Evolutionary conservation across 2,329 filamentous ascomycete species (phyloP), one percentile per base, ranked within the genome.

Genomic region (Exophiala spinifera): DNA sequence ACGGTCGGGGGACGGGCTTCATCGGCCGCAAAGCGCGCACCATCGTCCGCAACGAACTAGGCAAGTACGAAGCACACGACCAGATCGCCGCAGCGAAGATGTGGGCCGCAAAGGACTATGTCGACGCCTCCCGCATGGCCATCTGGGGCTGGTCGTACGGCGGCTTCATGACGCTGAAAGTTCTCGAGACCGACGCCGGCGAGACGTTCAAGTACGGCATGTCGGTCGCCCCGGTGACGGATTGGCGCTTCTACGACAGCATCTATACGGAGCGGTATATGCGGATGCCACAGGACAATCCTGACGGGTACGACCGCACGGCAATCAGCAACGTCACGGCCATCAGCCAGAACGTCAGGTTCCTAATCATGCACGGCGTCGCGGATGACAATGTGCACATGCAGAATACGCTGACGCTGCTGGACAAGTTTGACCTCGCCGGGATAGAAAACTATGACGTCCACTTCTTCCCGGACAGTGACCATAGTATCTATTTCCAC

Each of bases 61-160:
- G 94, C 15, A 77, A 88, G 64, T 89, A 85, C 67, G 94, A 99
- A 75, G 83, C 92, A 0, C 79, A 83, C 36, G 94, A 97, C 70
- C 94, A 99, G 70, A 97, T 99, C 62, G 88, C 86, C 21, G 88
- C 91, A 1, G 94, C 89, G 3, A 88, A 91, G 71, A 83, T 87
- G 61, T 97, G 90, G 85, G 86, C 87, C 0, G 75, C 77, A 34
- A 92, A 90, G 68, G 72, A 80, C 13, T 97, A 99, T 70, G 86
- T 96, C 13, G 95, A 99, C 69, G 77, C 81, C 21, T 79, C 83
- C 5, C 84, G 88, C 51, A 83, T 99, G 63, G 91, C 91, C 17
- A 95, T 99, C 67, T 99, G 94, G 94, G 94, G 94, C 45, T 99
- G 94, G 94, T 95, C 89, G 60, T 99, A 94, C 67, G 94, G 94